phyloP scores from a whole-genome alignment of 1,284 basidiomycete genomes.

The Ustilago hordei region DNA sequence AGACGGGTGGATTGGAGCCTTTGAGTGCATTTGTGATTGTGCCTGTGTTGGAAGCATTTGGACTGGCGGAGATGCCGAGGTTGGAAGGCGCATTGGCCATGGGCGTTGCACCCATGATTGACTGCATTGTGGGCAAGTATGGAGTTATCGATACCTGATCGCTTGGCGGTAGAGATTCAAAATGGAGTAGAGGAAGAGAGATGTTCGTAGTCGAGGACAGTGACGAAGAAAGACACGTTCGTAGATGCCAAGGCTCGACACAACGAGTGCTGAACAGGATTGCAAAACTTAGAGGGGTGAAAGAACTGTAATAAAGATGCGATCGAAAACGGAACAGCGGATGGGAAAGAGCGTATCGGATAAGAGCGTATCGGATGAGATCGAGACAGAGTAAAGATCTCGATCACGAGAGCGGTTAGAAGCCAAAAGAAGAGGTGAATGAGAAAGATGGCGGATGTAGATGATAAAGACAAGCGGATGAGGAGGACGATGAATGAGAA shows the following conservation, averaged over 20 bases:
- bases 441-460: background rate
- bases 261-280: background rate
- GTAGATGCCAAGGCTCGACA: background rate
- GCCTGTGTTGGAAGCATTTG: conserved; percentile 12
- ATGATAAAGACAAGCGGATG: conserved; percentile 6
- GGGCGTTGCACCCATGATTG: conserved; percentile 47
- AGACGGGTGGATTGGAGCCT: conserved; percentile 12
- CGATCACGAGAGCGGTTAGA: background rate
- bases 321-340: conserved; percentile 7
- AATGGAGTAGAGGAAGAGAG: background rate
- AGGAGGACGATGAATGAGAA: conserved; percentile 7
- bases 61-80: conserved; percentile 41
- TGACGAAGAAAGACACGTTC: background rate
- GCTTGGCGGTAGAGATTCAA: background rate
- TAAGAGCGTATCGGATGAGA: background rate
- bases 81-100: conserved; percentile 57
- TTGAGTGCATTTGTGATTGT: conserved; percentile 32
- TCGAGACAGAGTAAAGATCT: background rate
- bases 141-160: background rate
- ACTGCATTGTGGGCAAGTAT: conserved; percentile 38
- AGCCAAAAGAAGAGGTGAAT: background rate
- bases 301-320: conserved; percentile 4
- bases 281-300: background rate
- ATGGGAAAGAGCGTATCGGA: background rate
- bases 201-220: background rate